Conservation (phyloP, 2,329 filamentous ascomycete genomes). For the Aureobasidium subglaciale region DNA sequence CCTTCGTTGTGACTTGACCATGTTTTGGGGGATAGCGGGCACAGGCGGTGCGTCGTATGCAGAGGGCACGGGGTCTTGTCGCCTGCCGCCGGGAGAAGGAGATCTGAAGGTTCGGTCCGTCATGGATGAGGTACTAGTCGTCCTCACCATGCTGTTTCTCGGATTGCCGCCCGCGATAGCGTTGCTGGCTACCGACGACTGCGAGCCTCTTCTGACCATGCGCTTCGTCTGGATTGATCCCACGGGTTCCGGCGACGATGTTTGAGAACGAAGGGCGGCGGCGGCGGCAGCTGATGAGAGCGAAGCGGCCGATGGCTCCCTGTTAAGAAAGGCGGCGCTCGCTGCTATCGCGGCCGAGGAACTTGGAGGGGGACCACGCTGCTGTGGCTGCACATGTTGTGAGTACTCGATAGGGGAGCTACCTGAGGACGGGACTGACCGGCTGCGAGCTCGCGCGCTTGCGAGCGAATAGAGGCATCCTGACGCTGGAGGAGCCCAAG, state of each 20-base stretch:
- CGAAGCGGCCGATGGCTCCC: slow-evolving; percentile 54
- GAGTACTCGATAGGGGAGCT: neutral
- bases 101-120: slow-evolving; percentile 80
- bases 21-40: slow-evolving; percentile 53
- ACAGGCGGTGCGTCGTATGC: slow-evolving; percentile 57
- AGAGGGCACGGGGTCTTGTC: slow-evolving; percentile 22
- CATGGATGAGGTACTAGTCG: slow-evolving; percentile 74
- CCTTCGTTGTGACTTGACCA: slow-evolving; percentile 29
- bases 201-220: slow-evolving; percentile 65
- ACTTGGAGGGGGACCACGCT: slow-evolving; percentile 49
- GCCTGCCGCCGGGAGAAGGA: slow-evolving; percentile 52
- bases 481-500: neutral
- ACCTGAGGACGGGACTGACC: slow-evolving; percentile 23
- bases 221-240: slow-evolving; percentile 83
- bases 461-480: slow-evolving; percentile 25
- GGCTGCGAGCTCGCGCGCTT: slow-evolving; percentile 23
- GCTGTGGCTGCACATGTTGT: slow-evolving; percentile 2
- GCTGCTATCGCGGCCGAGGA: slow-evolving; percentile 67
- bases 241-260: slow-evolving; percentile 70
- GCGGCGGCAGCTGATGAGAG: slow-evolving; percentile 83
- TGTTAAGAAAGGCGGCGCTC: slow-evolving; percentile 69
- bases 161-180: slow-evolving; percentile 23
- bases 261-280: slow-evolving; percentile 70
- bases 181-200: slow-evolving; percentile 57
- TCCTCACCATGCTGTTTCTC: slow-evolving; percentile 48